Base-by-base conservation (phyloP, 2,329 filamentous ascomycete genomes). In the Alternaria arbusti region DNA sequence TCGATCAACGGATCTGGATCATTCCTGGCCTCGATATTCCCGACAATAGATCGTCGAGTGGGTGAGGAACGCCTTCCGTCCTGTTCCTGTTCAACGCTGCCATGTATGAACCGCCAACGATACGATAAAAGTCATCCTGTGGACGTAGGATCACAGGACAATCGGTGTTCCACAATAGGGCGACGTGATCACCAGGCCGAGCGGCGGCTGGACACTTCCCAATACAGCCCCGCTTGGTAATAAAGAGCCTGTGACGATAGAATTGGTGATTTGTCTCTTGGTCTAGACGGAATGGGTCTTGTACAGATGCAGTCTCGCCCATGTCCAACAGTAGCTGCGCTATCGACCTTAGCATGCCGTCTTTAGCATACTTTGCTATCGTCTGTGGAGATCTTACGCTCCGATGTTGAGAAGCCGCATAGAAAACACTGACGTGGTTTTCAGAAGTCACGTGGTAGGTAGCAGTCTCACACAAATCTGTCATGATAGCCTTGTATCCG, bases 371-470 rank as follows among this genome's bases (percentile, higher is more conserved):
- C 2, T 10, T 9, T 7, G 32, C 15, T 40, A 10, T n/a, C 1
- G 32, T 4, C 1, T 5, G 15, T 3, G 15, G 15, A n/a, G 8
- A 40, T n/a, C 2, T n/a, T 40, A n/a, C 1, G 0, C 5, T 1
- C 30, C 6, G 30, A 4, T 10, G 2, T 40, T 40, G 32, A 40
- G 2, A 3, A 5, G 1, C 2, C 8, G 32, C 4, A 1, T 40
- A 40, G 32, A 40, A 40, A n/a, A 4, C 15, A n/a, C 32, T n/a
- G 15, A 40, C 32, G 8, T 40, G 32, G 15, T 40, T 40, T 40
- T 40, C 32, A 8, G 32, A 40, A 40, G 32, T 40, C 15, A 40
- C 5, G 15, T n/a, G 5, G 32, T 40, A 40, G 32, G 15, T 40
- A 40, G 32, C 15, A 2, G 1, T 10, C 15, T 40, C 32, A 10